Conservation (phyloP, 2,329 filamentous ascomycete species). For the Trichophyton verrucosum region DNA sequence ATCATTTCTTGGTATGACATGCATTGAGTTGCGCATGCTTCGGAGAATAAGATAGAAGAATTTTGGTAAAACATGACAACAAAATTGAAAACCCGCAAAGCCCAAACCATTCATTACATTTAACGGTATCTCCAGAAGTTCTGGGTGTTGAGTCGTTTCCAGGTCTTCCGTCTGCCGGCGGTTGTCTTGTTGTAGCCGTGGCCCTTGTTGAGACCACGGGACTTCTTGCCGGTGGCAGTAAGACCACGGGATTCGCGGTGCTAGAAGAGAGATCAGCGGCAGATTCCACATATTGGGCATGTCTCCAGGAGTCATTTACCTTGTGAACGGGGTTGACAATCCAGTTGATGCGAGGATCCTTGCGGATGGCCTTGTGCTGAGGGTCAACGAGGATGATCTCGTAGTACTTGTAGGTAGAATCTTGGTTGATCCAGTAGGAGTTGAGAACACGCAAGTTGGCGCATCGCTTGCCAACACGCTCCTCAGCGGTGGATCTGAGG, state of each 20-base stretch:
- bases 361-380: slow-evolving; percentile 99
- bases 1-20: slow-evolving; percentile 5
- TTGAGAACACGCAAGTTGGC: slow-evolving; percentile 98
- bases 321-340: slow-evolving; percentile 99
- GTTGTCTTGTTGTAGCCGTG: slow-evolving; percentile 98
- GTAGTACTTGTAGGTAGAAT: slow-evolving; percentile 99
- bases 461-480: slow-evolving; percentile 98
- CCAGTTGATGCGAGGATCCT: slow-evolving; percentile 99
- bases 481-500: slow-evolving; percentile 93
- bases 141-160: slow-evolving; percentile 99
- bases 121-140: slow-evolving; percentile 97
- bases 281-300: background rate
- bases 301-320: slow-evolving; percentile 23
- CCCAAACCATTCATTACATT: slow-evolving; percentile 6
- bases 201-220: slow-evolving; percentile 97
- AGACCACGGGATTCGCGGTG: slow-evolving; percentile 97
- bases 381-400: slow-evolving; percentile 99
- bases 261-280: slow-evolving; percentile 28
- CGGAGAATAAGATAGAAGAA: background rate
- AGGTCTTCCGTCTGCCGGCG: slow-evolving; percentile 97
- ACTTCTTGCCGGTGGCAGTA: slow-evolving; percentile 98
- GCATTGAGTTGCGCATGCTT: slow-evolving; percentile 3
- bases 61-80: slow-evolving; percentile 4
- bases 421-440: slow-evolving; percentile 99
- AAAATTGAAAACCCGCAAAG: slow-evolving; percentile 1